Percentiles rank a stretch among this genome's conserved stretches.
Evolutionary conservation across 2,329 filamentous ascomycete genomes (phyloP).

Genomic region (Curvularia eragrostidis): DNA sequence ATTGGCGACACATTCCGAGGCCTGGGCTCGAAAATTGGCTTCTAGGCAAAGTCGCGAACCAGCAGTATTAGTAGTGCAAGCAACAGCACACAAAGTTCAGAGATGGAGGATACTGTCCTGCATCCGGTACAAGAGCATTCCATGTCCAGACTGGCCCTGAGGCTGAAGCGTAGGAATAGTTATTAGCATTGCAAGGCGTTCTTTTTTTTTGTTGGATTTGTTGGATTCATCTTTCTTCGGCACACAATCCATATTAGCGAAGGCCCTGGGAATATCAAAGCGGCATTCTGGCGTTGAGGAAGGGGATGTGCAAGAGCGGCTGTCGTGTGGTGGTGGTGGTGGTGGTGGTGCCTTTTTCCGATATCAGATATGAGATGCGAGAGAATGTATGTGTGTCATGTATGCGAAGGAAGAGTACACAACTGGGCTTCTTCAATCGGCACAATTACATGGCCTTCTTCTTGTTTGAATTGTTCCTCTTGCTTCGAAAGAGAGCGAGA

Average conservation of each 20-base stretch:
- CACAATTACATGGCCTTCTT: too few relatives aligned
- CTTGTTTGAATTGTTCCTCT: too few relatives aligned
- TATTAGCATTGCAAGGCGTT: slow-evolving; percentile 22
- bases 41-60: slow-evolving; percentile 19
- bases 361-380: neutral
- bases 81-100: too few relatives aligned
- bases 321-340: neutral
- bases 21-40: slow-evolving; percentile 41
- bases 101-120: neutral
- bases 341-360: neutral
- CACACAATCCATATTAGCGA: slow-evolving; percentile 2
- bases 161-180: neutral
- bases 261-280: slow-evolving; percentile 3
- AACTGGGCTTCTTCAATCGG: too few relatives aligned
- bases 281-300: slow-evolving; percentile 12
- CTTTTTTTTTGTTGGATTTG: neutral
- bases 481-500: too few relatives aligned
- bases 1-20: slow-evolving; percentile 38
- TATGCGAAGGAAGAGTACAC: too few relatives aligned
- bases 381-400: neutral
- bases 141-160: too few relatives aligned
- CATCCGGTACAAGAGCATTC: neutral
- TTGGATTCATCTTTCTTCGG: neutral
- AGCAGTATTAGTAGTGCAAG: neutral
- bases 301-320: neutral